These are phyloP conservation scores for Nicotiana noctiflora DNA, from an alignment of 257 asterid genomes.

Conservation along the genomic window DNA sequence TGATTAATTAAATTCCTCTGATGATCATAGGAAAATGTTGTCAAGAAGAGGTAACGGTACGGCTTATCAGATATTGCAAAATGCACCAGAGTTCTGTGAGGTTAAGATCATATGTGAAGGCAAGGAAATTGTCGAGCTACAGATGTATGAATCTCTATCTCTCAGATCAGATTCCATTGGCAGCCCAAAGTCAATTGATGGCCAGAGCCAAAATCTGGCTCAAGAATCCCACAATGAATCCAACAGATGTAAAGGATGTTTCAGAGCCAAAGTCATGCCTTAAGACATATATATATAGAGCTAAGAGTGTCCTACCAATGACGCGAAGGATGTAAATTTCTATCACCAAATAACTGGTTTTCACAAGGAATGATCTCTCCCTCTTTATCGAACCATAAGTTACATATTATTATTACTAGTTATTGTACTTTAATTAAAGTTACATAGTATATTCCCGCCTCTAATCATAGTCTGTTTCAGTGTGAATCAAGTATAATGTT, in stretches of 20 bases:
- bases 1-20: background rate
- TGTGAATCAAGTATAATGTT: too few relatives aligned
- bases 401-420: too few relatives aligned
- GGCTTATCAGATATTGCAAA: background rate
- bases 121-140: conserved; percentile 4
- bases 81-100: conserved; percentile 7
- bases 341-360: too few relatives aligned
- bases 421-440: too few relatives aligned
- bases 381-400: too few relatives aligned
- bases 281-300: background rate
- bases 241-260: conserved; percentile 32
- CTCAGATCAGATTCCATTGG: background rate
- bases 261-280: conserved; percentile 15
- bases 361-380: too few relatives aligned
- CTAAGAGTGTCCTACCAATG: background rate
- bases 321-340: too few relatives aligned
- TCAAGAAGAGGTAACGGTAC: conserved; percentile 35
- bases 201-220: background rate
- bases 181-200: conserved; percentile 15
- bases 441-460: too few relatives aligned
- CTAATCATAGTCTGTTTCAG: too few relatives aligned
- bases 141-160: background rate
- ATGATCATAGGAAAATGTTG: conserved; percentile 38
- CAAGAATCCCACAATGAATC: background rate
- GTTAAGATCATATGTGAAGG: conserved; percentile 9